Base-by-base conservation (phyloP, 2,329 filamentous ascomycete species). In the Didymella exigua region DNA sequence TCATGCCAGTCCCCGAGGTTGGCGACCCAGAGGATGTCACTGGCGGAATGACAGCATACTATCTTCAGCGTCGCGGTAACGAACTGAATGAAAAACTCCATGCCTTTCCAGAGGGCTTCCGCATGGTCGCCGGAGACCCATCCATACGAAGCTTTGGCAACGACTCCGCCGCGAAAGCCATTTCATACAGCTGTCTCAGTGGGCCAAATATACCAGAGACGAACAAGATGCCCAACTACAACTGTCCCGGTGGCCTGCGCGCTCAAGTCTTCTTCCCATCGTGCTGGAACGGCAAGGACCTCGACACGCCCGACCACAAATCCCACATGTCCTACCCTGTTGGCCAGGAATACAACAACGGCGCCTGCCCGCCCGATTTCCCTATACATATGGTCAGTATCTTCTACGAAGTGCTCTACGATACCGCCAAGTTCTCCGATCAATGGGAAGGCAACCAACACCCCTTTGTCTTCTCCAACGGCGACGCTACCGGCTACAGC, bases 41-140 rank as follows among this genome's bases (percentile, higher is more conserved):
- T n/a, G 77, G 77, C 67, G 90, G 90, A 71, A 86, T 88, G 83
- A 77, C 89, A 58, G 86, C 88, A 58, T 95, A 95, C 79, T 93
- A 93, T 77, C 87, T 75, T 73, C 82, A 50, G 66, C 71, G 34
- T 76, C 72, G 34, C 76, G 79, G 61, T 78, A 78, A 37, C 84
- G 85, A 62, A 81, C 54, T 45, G 7, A 59, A 87, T 60, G 87
- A 91, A 65, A 79, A 86, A 21, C 82, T 91, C 69, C 80, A 82
- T 64, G 80, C 89, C 13, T 93, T 91, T 78, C 90, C 89, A 10
- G 69, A 81, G 9, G 88, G 87, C 18, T 82, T 93, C 62, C 84
- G 86, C 69, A 90, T 93, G 79, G 67, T 93, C 50, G 85, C 82
- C 56, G 90, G 90, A 45, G 88, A 90, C 67, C 76, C 84, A 11